Conservation (phyloP, 108 stramenopile genomes). For the Schizochytrium sp. region DNA sequence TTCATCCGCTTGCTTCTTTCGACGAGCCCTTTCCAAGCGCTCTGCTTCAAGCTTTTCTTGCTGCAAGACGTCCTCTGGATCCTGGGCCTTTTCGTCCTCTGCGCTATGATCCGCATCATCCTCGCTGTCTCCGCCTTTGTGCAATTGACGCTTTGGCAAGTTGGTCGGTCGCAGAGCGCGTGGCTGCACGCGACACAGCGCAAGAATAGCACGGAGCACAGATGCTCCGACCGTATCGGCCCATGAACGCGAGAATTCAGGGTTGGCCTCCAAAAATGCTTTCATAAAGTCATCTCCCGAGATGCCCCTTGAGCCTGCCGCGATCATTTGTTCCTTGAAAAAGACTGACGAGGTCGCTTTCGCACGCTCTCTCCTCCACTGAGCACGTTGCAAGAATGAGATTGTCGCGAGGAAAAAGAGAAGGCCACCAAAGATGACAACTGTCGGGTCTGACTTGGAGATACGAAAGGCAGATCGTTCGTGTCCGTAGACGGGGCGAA, state of each 20-base stretch:
- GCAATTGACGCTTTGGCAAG: not conserved
- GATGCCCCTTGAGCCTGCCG: not conserved
- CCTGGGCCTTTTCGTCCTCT: not conserved
- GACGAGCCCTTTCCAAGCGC: not conserved
- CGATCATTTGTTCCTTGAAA: not conserved
- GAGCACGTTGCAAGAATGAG: not conserved
- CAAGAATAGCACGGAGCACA: not conserved
- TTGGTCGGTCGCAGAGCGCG: not conserved
- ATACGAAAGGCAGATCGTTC: not conserved
- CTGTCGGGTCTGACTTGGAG: not conserved
- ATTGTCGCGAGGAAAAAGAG: not conserved
- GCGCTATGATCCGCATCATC: not conserved
- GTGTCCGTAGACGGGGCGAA: not conserved
- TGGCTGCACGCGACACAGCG: not conserved
- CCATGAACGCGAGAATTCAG: not conserved
- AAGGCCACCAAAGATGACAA: not conserved
- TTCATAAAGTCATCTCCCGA: not conserved
- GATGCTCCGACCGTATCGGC: not conserved
- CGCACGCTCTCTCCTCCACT: not conserved
- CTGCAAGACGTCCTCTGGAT: not conserved
- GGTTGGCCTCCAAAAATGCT: not conserved
- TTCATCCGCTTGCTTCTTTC: not conserved
- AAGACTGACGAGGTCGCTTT: not conserved
- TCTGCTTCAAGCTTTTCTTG: not conserved
- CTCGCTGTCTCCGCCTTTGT: not conserved